Percentiles rank a stretch among this genome's conserved stretches.
Evolutionary conservation across 306 rosid genomes (phyloP).

Genomic region (Dalbergia oliveri): DNA sequence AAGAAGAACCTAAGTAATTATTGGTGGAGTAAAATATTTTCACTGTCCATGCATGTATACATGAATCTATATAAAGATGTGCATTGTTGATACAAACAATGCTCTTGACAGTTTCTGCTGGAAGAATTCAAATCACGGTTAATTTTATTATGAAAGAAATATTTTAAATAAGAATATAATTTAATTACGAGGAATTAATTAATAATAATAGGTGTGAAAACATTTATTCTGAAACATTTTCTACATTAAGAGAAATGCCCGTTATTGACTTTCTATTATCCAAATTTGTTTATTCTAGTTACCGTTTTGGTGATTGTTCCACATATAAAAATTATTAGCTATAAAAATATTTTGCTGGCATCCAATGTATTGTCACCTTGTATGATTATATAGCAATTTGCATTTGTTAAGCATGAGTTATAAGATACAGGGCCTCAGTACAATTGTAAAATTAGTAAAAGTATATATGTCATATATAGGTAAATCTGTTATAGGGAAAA

Average conservation of each 20-base stretch:
- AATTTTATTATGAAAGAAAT: too few species aligned
- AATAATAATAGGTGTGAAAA: not conserved
- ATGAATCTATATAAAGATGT: not conserved
- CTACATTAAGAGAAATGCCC: not conserved
- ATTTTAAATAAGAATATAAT: too few species aligned
- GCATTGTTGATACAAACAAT: not conserved
- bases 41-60: not conserved
- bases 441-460: too few species aligned
- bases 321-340: not conserved
- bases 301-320: too few species aligned
- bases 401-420: too few species aligned
- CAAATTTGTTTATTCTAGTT: not conserved
- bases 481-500: too few species aligned
- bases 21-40: not conserved
- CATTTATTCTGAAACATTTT: too few species aligned
- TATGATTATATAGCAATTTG: not conserved
- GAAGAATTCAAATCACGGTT: too few species aligned
- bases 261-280: not conserved
- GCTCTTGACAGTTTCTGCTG: not conserved
- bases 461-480: too few species aligned
- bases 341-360: not conserved
- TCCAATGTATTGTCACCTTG: not conserved
- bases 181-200: too few species aligned
- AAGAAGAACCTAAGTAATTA: not conserved
- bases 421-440: too few species aligned